phyloP scores from a whole-genome alignment of 352 stramenopile genomes.

The Blastocystis sp. region DNA sequence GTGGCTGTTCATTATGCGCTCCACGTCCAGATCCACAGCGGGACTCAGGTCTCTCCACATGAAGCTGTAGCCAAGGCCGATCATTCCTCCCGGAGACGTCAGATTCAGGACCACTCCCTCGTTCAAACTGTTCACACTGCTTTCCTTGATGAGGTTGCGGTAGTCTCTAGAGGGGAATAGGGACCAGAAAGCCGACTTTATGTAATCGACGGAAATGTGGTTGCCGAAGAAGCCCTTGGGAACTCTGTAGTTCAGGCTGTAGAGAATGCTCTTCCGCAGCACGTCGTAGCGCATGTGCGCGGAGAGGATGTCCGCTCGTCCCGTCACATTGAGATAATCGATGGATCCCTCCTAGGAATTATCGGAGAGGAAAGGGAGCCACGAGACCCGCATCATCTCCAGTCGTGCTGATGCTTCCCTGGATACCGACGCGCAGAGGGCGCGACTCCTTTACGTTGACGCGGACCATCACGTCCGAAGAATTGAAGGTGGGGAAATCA shows the following conservation, averaged over 20 bases:
- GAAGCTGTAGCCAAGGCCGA: constrained; percentile 39
- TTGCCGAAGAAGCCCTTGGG: constrained; percentile 25
- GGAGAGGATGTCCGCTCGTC: background rate
- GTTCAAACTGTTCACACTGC: constrained; percentile 39
- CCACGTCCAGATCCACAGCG: constrained; percentile 19
- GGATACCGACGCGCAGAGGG: constrained; percentile 24
- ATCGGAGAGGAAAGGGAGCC: background rate
- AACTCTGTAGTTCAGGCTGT: constrained; percentile 24
- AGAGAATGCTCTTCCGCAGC: constrained; percentile 27
- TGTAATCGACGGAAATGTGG: constrained; percentile 20
- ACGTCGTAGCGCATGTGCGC: constrained; percentile 47
- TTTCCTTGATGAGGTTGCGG: constrained; percentile 50
- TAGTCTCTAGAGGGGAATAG: constrained; percentile 7
- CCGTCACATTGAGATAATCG: constrained; percentile 25
- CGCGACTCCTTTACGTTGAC: constrained; percentile 29
- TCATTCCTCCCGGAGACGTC: background rate
- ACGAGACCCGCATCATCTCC: constrained; percentile 42
- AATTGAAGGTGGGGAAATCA: background rate
- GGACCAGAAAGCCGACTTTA: constrained; percentile 16
- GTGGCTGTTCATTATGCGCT: background rate
- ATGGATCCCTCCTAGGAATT: constrained; percentile 27
- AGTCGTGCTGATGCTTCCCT: constrained; percentile 31
- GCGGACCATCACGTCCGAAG: constrained; percentile 15
- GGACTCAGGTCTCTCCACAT: constrained; percentile 51
- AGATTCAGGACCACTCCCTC: constrained; percentile 3